phyloP scores from a whole-genome alignment of 2,329 filamentous ascomycete species.

The Pyrenochaeta sp. region DNA sequence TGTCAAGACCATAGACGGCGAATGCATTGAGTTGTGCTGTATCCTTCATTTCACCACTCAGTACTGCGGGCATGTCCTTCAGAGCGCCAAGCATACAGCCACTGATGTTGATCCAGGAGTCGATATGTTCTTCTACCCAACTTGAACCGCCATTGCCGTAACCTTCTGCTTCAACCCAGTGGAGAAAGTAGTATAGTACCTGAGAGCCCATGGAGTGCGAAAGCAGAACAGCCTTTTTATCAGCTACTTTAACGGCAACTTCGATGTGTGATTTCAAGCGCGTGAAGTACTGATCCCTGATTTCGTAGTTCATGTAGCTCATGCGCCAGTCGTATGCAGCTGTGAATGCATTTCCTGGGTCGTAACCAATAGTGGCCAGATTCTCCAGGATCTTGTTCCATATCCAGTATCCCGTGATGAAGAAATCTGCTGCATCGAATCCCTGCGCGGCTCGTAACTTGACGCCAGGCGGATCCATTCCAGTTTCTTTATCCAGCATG shows the following conservation, averaged over 20 bases:
- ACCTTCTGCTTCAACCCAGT: constrained; percentile 81
- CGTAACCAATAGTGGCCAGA: constrained; percentile 92
- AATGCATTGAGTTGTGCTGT: constrained; percentile 96
- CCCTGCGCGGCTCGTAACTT: constrained; percentile 94
- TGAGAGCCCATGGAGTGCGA: constrained; percentile 99
- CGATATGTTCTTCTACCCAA: constrained; percentile 91
- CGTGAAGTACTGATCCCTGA: constrained; percentile 92
- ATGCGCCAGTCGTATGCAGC: constrained; percentile 90
- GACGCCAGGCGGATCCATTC: constrained; percentile 86
- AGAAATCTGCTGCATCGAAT: constrained; percentile 97
- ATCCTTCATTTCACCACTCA: constrained; percentile 98
- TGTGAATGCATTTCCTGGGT: constrained; percentile 78
- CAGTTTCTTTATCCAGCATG: constrained; percentile 92
- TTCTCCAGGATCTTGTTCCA: constrained; percentile 99
- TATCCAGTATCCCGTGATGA: constrained; percentile 92
- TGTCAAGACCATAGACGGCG: constrained; percentile 95
- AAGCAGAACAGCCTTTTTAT: constrained; percentile 82
- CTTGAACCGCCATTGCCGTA: constrained; percentile 80
- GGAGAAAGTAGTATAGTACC: constrained; percentile 85
- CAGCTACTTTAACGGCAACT: constrained; percentile 74
- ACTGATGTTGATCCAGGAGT: constrained; percentile 97
- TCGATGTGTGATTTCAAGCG: constrained; percentile 91
- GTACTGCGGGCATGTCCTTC: constrained; percentile 87
- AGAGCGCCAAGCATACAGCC: constrained; percentile 96
- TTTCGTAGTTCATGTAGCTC: constrained; percentile 87